Evolutionary conservation across 1,139 yeast species (phyloP).

Genomic region (Maudiozyma humilis): DNA sequence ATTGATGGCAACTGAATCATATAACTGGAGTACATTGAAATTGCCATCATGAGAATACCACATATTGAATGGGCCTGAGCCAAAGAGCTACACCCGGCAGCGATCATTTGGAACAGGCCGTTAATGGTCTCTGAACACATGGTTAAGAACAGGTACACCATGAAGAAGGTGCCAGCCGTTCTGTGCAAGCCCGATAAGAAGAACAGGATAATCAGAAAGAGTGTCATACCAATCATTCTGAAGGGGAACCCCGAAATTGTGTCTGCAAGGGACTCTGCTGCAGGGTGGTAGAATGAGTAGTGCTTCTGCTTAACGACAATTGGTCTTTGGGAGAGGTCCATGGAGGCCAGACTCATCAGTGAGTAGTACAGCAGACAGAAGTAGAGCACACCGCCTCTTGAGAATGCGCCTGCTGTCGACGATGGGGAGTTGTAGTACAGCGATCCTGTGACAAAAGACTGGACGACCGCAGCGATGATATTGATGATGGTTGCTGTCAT

Average conservation of each 20-base stretch:
- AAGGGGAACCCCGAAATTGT: constrained; percentile 43
- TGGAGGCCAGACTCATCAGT: constrained; percentile 48
- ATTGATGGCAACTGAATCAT: constrained; percentile 49
- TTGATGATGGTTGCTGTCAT: constrained; percentile 42
- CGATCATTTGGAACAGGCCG: constrained; percentile 42
- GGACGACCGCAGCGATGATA: constrained; percentile 40
- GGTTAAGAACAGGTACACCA: constrained; percentile 39
- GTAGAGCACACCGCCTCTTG: constrained; percentile 52
- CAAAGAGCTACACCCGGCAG: constrained; percentile 39
- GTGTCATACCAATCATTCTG: constrained; percentile 38
- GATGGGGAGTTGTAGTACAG: constrained; percentile 38
- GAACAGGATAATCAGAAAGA: constrained; percentile 41
- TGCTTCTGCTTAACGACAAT: constrained; percentile 49
- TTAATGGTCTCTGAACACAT: constrained; percentile 38
- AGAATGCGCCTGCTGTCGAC: constrained; percentile 43
- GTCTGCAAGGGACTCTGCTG: constrained; percentile 47
- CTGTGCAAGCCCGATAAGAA: constrained; percentile 45
- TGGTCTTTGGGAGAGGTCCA: constrained; percentile 44
- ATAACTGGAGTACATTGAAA: constrained; percentile 47
- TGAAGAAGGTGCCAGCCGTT: constrained; percentile 49
- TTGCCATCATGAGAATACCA: constrained; percentile 41
- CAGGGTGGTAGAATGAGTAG: constrained; percentile 49
- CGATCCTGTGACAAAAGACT: constrained; percentile 45
- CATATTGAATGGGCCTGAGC: constrained; percentile 47
- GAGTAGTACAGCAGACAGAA: constrained; percentile 47